These are phyloP conservation scores for Trypanosomatidae sp. DNA, from an alignment of 208 protist species.

Conservation along the genomic window DNA sequence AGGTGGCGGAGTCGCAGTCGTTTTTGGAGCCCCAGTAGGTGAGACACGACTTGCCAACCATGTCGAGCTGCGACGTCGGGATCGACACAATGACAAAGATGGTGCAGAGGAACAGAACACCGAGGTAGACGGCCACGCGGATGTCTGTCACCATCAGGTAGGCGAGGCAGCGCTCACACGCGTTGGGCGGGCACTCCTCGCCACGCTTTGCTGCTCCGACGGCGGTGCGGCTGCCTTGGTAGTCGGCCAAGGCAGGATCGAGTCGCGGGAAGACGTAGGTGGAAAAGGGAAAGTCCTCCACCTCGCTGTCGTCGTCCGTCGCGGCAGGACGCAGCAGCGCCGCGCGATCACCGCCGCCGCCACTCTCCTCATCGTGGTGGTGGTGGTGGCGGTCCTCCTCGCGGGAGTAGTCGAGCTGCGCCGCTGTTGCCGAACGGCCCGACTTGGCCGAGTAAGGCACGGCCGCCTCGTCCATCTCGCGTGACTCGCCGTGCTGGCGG, in stretches of 20 bases:
- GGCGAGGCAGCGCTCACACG: constrained; percentile 30
- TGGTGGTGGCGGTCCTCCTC: too few relatives aligned
- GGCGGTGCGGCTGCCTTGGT: constrained; percentile 16
- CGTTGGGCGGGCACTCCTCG: constrained; percentile 37
- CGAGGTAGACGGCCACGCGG: constrained; percentile 38
- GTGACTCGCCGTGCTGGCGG: too few relatives aligned
- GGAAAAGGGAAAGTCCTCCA: constrained; percentile 19
- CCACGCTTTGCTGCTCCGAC: constrained; percentile 2
- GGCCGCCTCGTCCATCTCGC: too few relatives aligned
- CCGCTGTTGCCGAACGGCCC: too few relatives aligned
- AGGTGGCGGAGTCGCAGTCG: constrained; percentile 52
- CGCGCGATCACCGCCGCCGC: too few relatives aligned
- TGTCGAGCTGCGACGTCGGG: constrained; percentile 54
- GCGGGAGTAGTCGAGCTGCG: too few relatives aligned
- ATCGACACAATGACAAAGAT: constrained; percentile 47
- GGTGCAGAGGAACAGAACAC: constrained; percentile 30
- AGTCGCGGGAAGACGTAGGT: constrained; percentile 45
- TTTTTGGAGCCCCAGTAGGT: constrained; percentile 81
- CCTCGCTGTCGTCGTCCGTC: constrained; percentile 15
- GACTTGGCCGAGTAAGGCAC: too few relatives aligned
- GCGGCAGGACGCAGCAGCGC: too few relatives aligned
- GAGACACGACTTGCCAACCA: constrained; percentile 38
- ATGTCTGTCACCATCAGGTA: constrained; percentile 43
- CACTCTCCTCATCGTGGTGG: too few relatives aligned
- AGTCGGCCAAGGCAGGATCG: constrained; percentile 34